A percentile compares a stretch with the other conserved stretches of the same genome.
Evolutionary conservation across 139 green algal species (phyloP).

Genomic region (Penium margaritaceum): DNA sequence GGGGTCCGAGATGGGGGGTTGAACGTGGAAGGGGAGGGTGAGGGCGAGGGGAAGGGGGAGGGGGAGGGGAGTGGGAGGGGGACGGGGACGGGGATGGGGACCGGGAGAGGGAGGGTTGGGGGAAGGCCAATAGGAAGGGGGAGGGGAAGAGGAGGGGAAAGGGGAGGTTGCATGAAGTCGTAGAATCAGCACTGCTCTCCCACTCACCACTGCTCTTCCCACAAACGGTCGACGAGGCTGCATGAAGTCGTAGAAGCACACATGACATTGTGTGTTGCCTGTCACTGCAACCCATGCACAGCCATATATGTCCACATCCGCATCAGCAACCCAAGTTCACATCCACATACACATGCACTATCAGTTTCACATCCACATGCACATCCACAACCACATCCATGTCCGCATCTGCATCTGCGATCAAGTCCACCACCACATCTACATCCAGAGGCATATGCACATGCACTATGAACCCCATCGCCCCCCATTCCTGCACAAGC

Average conservation of each 20-base stretch:
- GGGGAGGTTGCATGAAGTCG: no score
- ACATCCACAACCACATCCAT: no score
- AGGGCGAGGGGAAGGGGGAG: not conserved
- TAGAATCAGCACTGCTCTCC: no score
- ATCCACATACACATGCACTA: not conserved
- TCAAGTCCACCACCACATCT: no score
- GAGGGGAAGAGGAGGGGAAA: no score
- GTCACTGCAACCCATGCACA: not conserved
- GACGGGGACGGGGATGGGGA: constrained; percentile 11
- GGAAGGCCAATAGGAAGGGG: no score
- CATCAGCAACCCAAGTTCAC: not conserved
- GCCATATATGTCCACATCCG: no score
- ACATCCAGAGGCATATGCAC: not conserved
- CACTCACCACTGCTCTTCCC: not conserved
- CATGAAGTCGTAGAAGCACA: not conserved
- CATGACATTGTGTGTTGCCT: not conserved
- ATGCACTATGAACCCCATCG: no score
- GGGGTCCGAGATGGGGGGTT: no score
- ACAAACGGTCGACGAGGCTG: not conserved
- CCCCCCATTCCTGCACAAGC: not conserved
- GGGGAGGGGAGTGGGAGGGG: not conserved
- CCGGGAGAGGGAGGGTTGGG: constrained; percentile 7
- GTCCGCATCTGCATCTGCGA: no score
- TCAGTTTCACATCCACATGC: not conserved
- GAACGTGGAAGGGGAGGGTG: no score